Conservation (phyloP, 129 eudicot genomes). For the Flaveria brownii region DNA sequence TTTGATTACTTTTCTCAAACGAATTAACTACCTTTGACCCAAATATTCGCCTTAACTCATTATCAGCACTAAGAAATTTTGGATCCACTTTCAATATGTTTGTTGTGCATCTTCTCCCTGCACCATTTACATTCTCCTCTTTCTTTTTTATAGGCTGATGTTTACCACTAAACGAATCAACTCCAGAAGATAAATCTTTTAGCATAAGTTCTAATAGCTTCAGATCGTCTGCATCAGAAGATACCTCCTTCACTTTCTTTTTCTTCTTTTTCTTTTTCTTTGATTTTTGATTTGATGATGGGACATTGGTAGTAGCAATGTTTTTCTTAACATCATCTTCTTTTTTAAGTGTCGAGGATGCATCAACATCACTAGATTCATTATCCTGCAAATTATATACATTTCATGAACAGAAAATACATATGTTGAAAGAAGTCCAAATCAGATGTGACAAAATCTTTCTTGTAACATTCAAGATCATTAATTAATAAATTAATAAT, state of each 20-base stretch:
- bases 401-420: background rate
- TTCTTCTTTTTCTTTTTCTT: conserved; percentile 87
- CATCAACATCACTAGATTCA: conserved; percentile 39
- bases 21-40: conserved; percentile 88
- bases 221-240: conserved; percentile 21
- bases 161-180: conserved; percentile 39
- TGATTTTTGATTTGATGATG: conserved; percentile 45
- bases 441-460: background rate
- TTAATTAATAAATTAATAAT: background rate
- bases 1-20: conserved; percentile 58
- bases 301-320: conserved; percentile 24
- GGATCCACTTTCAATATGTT: conserved; percentile 82
- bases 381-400: conserved; percentile 39
- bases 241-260: conserved; percentile 37
- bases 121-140: conserved; percentile 30
- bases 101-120: conserved; percentile 35
- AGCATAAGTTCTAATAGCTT: conserved; percentile 36
- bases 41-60: conserved; percentile 85
- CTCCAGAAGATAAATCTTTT: conserved; percentile 51
- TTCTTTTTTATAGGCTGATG: conserved; percentile 31
- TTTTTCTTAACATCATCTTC: conserved; percentile 32
- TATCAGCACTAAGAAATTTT: conserved; percentile 75
- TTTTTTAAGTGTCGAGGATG: conserved; percentile 27
- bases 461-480: background rate
- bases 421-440: background rate